Evolutionary conservation across 1,139 yeast genomes (phyloP).

Genomic region (Lodderomyces beijingensis): DNA sequence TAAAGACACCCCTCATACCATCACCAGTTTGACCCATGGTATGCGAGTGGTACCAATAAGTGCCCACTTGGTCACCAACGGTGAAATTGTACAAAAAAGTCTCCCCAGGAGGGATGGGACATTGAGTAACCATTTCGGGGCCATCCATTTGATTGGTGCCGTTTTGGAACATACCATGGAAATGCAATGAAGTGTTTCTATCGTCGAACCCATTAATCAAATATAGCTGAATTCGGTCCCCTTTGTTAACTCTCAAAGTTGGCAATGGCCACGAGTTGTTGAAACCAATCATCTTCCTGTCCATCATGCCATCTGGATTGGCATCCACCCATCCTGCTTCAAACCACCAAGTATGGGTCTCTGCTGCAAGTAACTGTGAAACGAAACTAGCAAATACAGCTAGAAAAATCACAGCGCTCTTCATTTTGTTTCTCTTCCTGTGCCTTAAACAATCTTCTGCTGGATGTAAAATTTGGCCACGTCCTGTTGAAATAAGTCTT

Average conservation of each 20-base stretch:
- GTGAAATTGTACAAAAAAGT: conserved; percentile 63
- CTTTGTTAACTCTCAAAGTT: conserved; percentile 55
- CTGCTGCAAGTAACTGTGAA: conserved; percentile 32
- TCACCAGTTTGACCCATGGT: conserved; percentile 73
- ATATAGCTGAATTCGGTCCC: conserved; percentile 57
- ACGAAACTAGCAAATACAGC: conserved; percentile 7
- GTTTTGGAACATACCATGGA: conserved; percentile 71
- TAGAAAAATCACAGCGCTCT: conserved; percentile 5
- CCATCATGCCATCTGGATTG: conserved; percentile 60
- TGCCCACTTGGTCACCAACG: conserved; percentile 62
- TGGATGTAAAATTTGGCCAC: too few relatives aligned
- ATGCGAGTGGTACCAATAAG: conserved; percentile 84
- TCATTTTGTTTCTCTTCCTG: conserved; percentile 8
- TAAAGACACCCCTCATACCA: conserved; percentile 70
- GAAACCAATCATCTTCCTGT: conserved; percentile 56
- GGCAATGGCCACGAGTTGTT: conserved; percentile 77
- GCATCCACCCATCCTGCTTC: conserved; percentile 53
- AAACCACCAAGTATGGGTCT: conserved; percentile 50
- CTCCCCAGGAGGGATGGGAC: conserved; percentile 68
- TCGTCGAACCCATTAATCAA: conserved; percentile 55
- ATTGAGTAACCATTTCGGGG: conserved; percentile 71
- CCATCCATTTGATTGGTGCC: conserved; percentile 69
- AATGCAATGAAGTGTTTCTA: conserved; percentile 61
- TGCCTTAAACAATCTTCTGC: too few relatives aligned
- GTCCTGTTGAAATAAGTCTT: too few relatives aligned